Evolutionary conservation across 352 stramenopile genomes (phyloP), one percentile per base, ranked within the genome.

Genomic region (Paralagenidium karlingii): DNA sequence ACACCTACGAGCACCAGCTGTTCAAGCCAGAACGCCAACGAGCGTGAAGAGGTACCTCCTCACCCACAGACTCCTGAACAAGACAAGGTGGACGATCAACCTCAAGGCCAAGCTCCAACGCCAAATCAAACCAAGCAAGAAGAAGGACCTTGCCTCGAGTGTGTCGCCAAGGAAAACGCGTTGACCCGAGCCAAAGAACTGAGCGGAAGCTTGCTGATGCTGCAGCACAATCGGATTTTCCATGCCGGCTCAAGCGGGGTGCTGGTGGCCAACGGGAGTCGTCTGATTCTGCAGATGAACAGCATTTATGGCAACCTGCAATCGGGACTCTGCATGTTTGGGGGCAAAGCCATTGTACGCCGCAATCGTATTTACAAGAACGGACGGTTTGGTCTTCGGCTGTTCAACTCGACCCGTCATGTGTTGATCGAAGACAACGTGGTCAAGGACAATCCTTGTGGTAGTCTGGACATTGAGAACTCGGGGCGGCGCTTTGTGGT

Each of bases 361-460:
- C 58, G 60, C 4, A 89, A 85, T 45, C 66, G 68, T 31, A 68
- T 89, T 34, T 48, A 76, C 19, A 46, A 40, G 8, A 89, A 89
- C 48, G 53, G 45, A 3, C 76, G 71, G 0, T 89, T 85, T 49
- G 76, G 76, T 6, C 66, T 89, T 38, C 58, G 76, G 0, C 31
- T 89, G 19, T 43, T 89, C 8, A 81, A 84, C 38, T 69, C 83
- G 22, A 63, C 73, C 0, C 60, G 62, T 10, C 74, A 80, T 24
- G 60, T 85, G 9, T 67, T 86, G n/a, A 43, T 89, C 16, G 69
- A 89, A 47, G 62, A 84, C 22, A 89, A 89, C 38, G 44, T 65
- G 2, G 58, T 89, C 16, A 55, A 60, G 16, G 55, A 59, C n/a
- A 70, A 89, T 18, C 33, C 59, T 10, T 89, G 76, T 25, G 73